These are phyloP conservation scores for Aspergillus hortae DNA, from an alignment of 2,329 filamentous ascomycete genomes.

Conservation along the genomic window DNA sequence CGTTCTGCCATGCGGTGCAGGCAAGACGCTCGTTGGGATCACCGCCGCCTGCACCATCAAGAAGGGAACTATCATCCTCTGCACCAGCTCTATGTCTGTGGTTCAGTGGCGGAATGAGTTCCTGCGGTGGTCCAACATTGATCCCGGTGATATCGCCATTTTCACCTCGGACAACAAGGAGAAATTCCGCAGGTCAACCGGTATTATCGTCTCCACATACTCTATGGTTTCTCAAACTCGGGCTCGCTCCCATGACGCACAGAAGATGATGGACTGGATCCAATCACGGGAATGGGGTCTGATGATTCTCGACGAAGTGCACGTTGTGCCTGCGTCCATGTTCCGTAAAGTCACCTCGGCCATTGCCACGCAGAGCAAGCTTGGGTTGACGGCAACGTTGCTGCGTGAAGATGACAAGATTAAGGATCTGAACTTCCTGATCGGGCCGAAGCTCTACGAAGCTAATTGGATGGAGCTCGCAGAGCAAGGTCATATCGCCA, in stretches of 20 bases:
- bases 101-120: slow-evolving; percentile 97
- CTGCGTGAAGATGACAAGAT: slow-evolving; percentile 98
- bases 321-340: slow-evolving; percentile 95
- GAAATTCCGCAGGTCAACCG: slow-evolving; percentile 79
- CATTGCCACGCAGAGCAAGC: slow-evolving; percentile 92
- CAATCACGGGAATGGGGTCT: slow-evolving; percentile 89
- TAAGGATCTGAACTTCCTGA: slow-evolving; percentile 92
- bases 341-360: slow-evolving; percentile 90
- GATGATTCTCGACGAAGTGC: slow-evolving; percentile 95
- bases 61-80: slow-evolving; percentile 91
- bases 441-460: slow-evolving; percentile 95
- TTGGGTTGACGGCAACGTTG: slow-evolving; percentile 89
- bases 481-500: slow-evolving; percentile 92
- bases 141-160: slow-evolving; percentile 86
- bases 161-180: slow-evolving; percentile 94
- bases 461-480: slow-evolving; percentile 99
- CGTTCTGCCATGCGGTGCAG: slow-evolving; percentile 90
- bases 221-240: slow-evolving; percentile 96
- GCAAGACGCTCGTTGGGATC: slow-evolving; percentile 97
- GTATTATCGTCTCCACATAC: slow-evolving; percentile 96
- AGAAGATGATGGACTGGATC: slow-evolving; percentile 97
- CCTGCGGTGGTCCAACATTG: slow-evolving; percentile 98
- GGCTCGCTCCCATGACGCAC: slow-evolving; percentile 82
- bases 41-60: slow-evolving; percentile 97
- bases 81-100: slow-evolving; percentile 96